Percentiles rank a stretch among this genome's conserved stretches.
Conservation (phyloP, 495 filamentous ascomycete genomes). For the Podospora pseudopauciseta region DNA sequence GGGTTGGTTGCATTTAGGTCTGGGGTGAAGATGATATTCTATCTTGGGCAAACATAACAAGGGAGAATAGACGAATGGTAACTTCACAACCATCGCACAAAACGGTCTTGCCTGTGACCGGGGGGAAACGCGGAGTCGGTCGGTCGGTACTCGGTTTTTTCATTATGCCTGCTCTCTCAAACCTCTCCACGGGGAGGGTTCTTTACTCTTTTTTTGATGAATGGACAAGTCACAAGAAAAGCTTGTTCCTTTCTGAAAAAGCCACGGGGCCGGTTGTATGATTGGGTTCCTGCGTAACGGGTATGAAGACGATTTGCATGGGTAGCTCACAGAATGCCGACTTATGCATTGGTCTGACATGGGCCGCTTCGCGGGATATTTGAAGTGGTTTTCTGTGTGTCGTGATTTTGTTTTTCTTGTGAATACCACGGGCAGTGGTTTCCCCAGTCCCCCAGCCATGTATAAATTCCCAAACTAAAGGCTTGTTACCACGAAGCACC, state of each 20-base stretch:
- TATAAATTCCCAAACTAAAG: not conserved
- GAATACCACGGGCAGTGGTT: not conserved
- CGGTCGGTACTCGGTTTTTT: conserved; percentile 37
- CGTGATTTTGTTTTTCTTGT: not conserved
- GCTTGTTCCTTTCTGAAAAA: conserved; percentile 27
- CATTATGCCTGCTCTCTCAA: conserved; percentile 18
- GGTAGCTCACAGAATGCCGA: conserved; percentile 36
- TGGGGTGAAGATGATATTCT: conserved; percentile 17
- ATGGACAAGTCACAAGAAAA: conserved; percentile 24
- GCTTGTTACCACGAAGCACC: not conserved
- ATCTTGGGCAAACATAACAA: conserved; percentile 18
- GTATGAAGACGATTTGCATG: conserved; percentile 31
- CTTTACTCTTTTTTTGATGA: conserved; percentile 18
- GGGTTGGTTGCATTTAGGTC: conserved; percentile 17
- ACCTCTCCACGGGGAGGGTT: conserved; percentile 29
- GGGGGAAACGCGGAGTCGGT: conserved; percentile 36
- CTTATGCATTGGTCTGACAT: conserved; percentile 29
- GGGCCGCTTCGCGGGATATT: not conserved
- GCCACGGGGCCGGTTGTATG: conserved; percentile 28
- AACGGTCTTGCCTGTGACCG: conserved; percentile 26
- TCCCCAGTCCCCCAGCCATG: not conserved
- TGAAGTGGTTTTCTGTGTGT: not conserved
- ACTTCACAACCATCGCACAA: conserved; percentile 17
- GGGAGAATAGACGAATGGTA: conserved; percentile 26
- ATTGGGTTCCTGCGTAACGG: conserved; percentile 30